Conservation (phyloP, 176 grass and related monocot genomes). For the Juncus effusus region DNA sequence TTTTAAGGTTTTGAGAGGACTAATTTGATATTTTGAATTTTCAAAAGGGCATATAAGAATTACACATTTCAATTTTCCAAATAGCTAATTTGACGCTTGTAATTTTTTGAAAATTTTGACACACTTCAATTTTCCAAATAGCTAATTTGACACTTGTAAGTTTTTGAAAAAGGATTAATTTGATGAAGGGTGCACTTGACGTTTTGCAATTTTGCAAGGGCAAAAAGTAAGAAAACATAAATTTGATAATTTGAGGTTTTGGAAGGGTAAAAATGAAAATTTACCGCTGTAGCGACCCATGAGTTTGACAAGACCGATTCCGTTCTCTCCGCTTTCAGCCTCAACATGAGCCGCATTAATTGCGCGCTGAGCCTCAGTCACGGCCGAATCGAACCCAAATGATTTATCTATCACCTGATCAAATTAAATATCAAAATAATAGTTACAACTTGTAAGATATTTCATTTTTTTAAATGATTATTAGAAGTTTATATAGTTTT, state of each 20-base stretch:
- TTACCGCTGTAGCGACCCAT: slow-evolving; percentile 99
- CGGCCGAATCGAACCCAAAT: slow-evolving; percentile 96
- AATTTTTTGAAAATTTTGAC: too few relatives aligned
- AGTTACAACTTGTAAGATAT: background rate
- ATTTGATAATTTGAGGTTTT: background rate
- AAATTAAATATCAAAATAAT: slow-evolving; percentile 24
- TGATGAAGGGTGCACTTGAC: too few relatives aligned
- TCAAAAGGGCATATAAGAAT: too few relatives aligned
- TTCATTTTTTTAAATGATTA: background rate
- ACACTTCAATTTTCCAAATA: too few relatives aligned
- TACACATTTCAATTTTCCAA: too few relatives aligned
- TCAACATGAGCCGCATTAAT: slow-evolving; percentile 99
- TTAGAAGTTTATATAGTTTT: background rate
- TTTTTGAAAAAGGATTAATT: too few relatives aligned
- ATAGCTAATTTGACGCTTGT: too few relatives aligned
- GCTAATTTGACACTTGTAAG: too few relatives aligned
- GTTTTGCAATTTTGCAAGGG: background rate
- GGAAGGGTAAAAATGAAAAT: slow-evolving; percentile 25
- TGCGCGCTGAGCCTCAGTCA: slow-evolving; percentile 97
- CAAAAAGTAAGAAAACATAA: background rate
- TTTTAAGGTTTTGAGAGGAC: background rate
- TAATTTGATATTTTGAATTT: slow-evolving; percentile 30
- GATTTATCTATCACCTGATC: slow-evolving; percentile 95
- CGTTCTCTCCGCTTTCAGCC: slow-evolving; percentile 85
- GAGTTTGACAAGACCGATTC: slow-evolving; percentile 94